Base-by-base conservation (phyloP, 108 stramenopile species). In the Conticribra guillardii region DNA sequence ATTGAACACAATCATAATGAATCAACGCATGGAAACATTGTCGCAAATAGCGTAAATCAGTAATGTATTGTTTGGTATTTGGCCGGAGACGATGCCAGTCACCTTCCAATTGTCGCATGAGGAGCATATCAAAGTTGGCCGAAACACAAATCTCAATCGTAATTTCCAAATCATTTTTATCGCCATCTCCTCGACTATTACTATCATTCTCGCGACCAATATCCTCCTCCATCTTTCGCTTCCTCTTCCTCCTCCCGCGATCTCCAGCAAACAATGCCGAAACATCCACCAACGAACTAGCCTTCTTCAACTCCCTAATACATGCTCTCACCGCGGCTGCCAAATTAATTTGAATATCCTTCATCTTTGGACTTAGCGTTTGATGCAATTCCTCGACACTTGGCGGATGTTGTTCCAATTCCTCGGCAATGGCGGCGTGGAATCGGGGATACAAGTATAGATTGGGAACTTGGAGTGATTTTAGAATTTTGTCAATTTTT, bases 391-490 rank as follows among this genome's bases (percentile, higher is more conserved):
- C 97, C 31, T 86, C 85, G 19, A 98, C 97, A 19, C 81, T 51
- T 0, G 97, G 96, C 11, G 90, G 85, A 47, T 60, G 22, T 11
- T 69, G 52, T 62, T 97, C 94, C 65, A 99, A 64, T 51, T 89
- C 89, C 24, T 85, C 69, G 41, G 85, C 82, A 49, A 98, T 90
- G 17, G 73, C 48, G 2, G 84, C 81, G 65, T 96, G 98, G 61
- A 98, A 98, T 27, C 98, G 78, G 32, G 99, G 99, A 88, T 97
- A 99, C 46, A 98, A 82, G 59, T 91, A 96, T 15, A 99, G 69
- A 7, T 87, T 86, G 0, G 85, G 81, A 5, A 97, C 93, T 59
- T 90, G 87, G 0, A 97, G 72, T 3, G 85, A 79, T 73, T 89
- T 90, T 64, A 97, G 71, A 44, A 93, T 80, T 65, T 94, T 92